Conservation (phyloP, 2,329 filamentous ascomycete species). For the Calonectria fujianensis region DNA sequence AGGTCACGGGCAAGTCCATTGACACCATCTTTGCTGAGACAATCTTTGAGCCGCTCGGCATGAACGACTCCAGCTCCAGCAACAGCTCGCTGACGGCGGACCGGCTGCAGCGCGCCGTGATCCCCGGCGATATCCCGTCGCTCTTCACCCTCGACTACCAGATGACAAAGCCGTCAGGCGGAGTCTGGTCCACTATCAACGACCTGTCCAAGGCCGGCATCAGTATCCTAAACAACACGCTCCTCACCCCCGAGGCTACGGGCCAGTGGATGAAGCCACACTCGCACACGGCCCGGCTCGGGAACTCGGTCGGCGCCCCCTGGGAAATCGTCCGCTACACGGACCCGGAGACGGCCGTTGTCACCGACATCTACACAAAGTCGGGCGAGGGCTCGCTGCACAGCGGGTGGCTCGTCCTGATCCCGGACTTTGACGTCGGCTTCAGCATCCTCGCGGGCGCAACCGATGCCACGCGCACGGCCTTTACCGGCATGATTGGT, state of each 20-base stretch:
- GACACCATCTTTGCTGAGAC: background rate
- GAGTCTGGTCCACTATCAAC: constrained; percentile 38
- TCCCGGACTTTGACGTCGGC: constrained; percentile 66
- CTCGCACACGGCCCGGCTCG: constrained; percentile 45
- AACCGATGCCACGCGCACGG: constrained; percentile 1
- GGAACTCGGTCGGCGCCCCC: constrained; percentile 46
- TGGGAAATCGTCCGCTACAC: constrained; percentile 50
- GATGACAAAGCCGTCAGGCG: constrained; percentile 40
- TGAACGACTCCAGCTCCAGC: constrained; percentile 32
- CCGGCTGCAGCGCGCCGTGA: constrained; percentile 1
- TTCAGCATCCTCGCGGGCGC: constrained; percentile 63
- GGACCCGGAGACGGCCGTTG: constrained; percentile 3
- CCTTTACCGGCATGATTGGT: constrained; percentile 31
- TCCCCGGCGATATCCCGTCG: background rate
- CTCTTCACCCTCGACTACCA: constrained; percentile 9
- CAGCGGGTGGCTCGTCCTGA: constrained; percentile 60
- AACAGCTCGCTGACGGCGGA: constrained; percentile 21
- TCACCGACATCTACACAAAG: constrained; percentile 44
- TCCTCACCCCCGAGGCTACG: constrained; percentile 32
- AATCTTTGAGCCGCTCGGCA: constrained; percentile 39
- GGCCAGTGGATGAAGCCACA: constrained; percentile 49
- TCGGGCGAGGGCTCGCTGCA: constrained; percentile 52
- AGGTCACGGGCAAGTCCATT: constrained; percentile 7
- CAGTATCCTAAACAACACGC: constrained; percentile 48
- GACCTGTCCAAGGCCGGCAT: constrained; percentile 46